Evolutionary conservation across 2,329 filamentous ascomycete genomes (phyloP).

Genomic region (Didymella sp.): DNA sequence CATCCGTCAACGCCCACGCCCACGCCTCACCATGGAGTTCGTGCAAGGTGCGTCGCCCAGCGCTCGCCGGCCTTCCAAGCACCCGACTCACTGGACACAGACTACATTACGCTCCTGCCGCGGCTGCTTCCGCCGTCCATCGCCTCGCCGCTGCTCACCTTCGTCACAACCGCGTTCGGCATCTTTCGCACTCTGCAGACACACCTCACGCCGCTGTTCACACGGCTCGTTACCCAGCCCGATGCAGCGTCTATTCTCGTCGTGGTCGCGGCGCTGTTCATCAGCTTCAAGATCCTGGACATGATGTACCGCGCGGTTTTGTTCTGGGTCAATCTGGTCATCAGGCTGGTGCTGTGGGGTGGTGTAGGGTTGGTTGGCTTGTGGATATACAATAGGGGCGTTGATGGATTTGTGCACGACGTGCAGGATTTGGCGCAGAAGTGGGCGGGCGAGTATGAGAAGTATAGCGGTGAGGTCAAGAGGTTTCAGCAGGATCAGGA

Average conservation of each 20-base stretch:
- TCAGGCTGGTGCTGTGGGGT: slow-evolving; percentile 71
- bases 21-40: slow-evolving; percentile 39
- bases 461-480: slow-evolving; percentile 43
- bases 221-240: slow-evolving; percentile 43
- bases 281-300: slow-evolving; percentile 69
- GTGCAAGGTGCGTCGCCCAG: slow-evolving; percentile 33
- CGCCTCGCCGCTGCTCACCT: slow-evolving; percentile 39
- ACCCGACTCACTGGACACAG: slow-evolving; percentile 32
- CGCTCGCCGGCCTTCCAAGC: neutral
- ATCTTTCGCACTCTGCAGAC: slow-evolving; percentile 38
- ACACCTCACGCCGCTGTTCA: slow-evolving; percentile 41
- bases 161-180: slow-evolving; percentile 39
- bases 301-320: slow-evolving; percentile 75
- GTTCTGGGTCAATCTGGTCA: slow-evolving; percentile 75
- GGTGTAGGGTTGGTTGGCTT: slow-evolving; percentile 62
- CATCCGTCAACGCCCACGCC: slow-evolving; percentile 11
- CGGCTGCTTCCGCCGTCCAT: slow-evolving; percentile 44
- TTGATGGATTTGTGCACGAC: slow-evolving; percentile 70
- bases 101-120: slow-evolving; percentile 42
- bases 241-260: slow-evolving; percentile 61
- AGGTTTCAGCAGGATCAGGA: slow-evolving; percentile 35
- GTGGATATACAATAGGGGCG: slow-evolving; percentile 66
- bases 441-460: slow-evolving; percentile 51
- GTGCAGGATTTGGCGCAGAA: slow-evolving; percentile 45
- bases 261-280: slow-evolving; percentile 67